Conservation (phyloP, 805 yeast species). For the Lipomyces orientalis region DNA sequence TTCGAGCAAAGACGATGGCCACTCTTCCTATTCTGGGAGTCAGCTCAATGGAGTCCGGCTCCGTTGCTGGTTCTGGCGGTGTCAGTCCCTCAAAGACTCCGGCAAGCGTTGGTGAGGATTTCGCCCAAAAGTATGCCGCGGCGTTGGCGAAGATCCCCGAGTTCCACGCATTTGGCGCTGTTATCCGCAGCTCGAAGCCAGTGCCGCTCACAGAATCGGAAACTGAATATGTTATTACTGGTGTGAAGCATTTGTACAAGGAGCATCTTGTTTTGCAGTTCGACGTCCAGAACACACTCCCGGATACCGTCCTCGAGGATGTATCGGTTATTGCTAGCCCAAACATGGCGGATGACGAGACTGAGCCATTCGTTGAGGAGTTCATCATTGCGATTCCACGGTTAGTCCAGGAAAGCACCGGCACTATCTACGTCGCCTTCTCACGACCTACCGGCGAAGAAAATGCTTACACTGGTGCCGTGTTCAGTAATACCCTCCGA, state of each 20-base stretch:
- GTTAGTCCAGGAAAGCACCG: constrained; percentile 72
- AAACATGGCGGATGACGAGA: constrained; percentile 55
- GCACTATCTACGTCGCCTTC: constrained; percentile 79
- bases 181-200: constrained; percentile 70
- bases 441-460: constrained; percentile 55
- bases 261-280: constrained; percentile 78
- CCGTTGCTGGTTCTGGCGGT: constrained; percentile 38
- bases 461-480: constrained; percentile 47
- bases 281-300: constrained; percentile 81
- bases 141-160: constrained; percentile 76
- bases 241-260: constrained; percentile 81
- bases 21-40: constrained; percentile 35
- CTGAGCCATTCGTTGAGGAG: constrained; percentile 58
- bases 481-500: constrained; percentile 68
- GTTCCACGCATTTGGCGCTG: constrained; percentile 71
- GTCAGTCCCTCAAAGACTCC: constrained; percentile 28
- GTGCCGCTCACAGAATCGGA: constrained; percentile 85
- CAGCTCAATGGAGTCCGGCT: constrained; percentile 33
- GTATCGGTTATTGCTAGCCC: constrained; percentile 63
- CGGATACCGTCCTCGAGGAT: constrained; percentile 75
- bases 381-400: constrained; percentile 75
- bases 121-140: constrained; percentile 59
- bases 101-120: constrained; percentile 42
- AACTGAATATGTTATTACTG: constrained; percentile 88
- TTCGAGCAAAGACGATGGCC: constrained; percentile 57